A percentile compares a stretch with the other conserved stretches of the same genome.
phyloP scores from a whole-genome alignment of 768 basidiomycete species.

The Cystoderma amianthinum region DNA sequence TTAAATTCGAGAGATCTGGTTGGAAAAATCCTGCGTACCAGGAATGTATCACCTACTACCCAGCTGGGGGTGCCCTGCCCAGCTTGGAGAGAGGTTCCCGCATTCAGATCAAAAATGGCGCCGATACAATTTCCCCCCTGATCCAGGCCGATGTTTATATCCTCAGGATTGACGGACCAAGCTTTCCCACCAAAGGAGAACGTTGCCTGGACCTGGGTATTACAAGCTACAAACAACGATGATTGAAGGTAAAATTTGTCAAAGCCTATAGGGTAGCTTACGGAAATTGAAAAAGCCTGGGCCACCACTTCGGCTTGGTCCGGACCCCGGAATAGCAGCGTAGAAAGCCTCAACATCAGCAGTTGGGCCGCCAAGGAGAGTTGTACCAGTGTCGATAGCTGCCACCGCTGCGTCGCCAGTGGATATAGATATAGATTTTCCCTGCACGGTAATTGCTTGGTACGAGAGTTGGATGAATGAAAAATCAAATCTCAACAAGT shows the following conservation, averaged over 20 bases:
- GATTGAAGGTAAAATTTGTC: too few relatives aligned
- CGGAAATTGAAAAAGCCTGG: too few relatives aligned
- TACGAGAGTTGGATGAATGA: too few relatives aligned
- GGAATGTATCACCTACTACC: conserved; percentile 74
- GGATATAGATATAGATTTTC: conserved; percentile 35
- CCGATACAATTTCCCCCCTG: conserved; percentile 42
- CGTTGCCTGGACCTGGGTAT: conserved; percentile 42
- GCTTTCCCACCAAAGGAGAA: conserved; percentile 71
- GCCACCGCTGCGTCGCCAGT: conserved; percentile 39
- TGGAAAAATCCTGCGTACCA: conserved; percentile 36
- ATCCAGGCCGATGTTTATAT: conserved; percentile 74
- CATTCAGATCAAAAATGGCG: conserved; percentile 63
- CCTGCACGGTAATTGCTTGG: conserved; percentile 60
- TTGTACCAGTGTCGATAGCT: conserved; percentile 95
- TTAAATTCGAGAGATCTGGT: neutral
- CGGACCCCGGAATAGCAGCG: too few relatives aligned
- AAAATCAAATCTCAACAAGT: too few relatives aligned
- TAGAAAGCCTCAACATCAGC: conserved; percentile 40
- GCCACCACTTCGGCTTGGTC: too few relatives aligned
- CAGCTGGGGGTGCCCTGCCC: conserved; percentile 39
- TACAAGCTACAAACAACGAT: conserved; percentile 67
- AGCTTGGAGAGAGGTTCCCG: conserved; percentile 36
- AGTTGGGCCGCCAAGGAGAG: conserved; percentile 82
- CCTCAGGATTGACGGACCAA: conserved; percentile 70
- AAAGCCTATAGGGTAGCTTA: too few relatives aligned